Evolutionary conservation across 2,329 filamentous ascomycete genomes (phyloP).

Genomic region (Diaporthe nobilis): DNA sequence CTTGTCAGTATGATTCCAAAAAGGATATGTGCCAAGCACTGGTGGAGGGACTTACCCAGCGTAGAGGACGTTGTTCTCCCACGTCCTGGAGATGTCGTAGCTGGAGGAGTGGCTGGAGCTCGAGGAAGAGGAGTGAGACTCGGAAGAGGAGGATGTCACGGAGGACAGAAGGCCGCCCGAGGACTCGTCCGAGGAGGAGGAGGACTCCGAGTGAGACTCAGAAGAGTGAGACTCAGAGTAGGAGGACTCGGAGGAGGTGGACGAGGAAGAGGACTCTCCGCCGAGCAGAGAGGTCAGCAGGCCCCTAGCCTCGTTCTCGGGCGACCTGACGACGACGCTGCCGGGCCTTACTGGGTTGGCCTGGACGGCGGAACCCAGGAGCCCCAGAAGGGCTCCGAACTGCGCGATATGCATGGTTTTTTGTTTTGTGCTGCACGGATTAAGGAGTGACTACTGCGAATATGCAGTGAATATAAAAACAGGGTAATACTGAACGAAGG

Average conservation of each 20-base stretch:
- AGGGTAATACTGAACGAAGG: constrained; percentile 32
- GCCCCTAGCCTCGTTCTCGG: constrained; percentile 37
- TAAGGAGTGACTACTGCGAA: constrained; percentile 40
- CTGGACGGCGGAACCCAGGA: constrained; percentile 37
- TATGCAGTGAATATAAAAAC: constrained; percentile 35
- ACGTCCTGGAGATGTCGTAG: constrained; percentile 39
- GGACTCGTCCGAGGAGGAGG: background rate
- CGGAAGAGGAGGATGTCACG: constrained; percentile 18
- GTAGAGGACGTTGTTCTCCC: constrained; percentile 39
- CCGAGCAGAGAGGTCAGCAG: constrained; percentile 24
- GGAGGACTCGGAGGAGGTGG: constrained; percentile 15
- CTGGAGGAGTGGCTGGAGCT: constrained; percentile 29
- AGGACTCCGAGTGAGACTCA: constrained; percentile 8
- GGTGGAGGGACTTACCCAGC: constrained; percentile 30
- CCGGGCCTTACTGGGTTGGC: constrained; percentile 37
- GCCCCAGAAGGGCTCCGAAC: constrained; percentile 40
- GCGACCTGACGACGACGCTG: constrained; percentile 32
- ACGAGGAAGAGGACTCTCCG: constrained; percentile 1
- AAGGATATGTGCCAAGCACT: background rate
- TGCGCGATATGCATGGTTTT: constrained; percentile 39
- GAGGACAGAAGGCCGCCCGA: constrained; percentile 17
- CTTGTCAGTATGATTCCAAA: constrained; percentile 5
- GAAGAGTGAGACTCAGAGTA: constrained; percentile 6
- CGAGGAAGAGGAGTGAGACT: constrained; percentile 18
- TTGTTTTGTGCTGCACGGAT: constrained; percentile 10